Percentiles rank a stretch among this genome's conserved stretches.
phyloP scores from a whole-genome alignment of 2,329 filamentous ascomycete species.

The Colletotrichum lentis region DNA sequence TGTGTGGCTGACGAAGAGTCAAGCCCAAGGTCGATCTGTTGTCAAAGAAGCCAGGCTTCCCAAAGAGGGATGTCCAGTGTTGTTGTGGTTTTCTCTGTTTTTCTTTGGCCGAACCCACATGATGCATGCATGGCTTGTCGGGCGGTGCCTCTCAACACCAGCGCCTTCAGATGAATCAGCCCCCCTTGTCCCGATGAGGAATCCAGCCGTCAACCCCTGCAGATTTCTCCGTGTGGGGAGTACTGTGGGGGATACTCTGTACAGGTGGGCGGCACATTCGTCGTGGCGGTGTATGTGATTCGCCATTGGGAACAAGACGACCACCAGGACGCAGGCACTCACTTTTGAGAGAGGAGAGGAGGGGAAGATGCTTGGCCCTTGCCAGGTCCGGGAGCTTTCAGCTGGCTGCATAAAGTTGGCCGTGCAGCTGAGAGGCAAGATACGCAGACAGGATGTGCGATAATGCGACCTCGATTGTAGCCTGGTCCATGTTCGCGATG shows the following conservation, averaged over 20 bases:
- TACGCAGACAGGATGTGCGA: not conserved
- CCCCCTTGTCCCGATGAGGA: slow-evolving; percentile 26
- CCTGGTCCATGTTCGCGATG: slow-evolving; percentile 21
- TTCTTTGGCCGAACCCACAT: slow-evolving; percentile 26
- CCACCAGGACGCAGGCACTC: not conserved
- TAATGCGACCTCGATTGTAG: slow-evolving; percentile 21
- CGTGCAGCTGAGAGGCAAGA: slow-evolving; percentile 7
- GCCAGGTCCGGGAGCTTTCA: slow-evolving; percentile 12
- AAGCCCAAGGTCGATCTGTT: not conserved
- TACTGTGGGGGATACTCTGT: not conserved
- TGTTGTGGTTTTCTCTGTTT: slow-evolving; percentile 4
- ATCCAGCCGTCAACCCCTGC: slow-evolving; percentile 35
- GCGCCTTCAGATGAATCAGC: slow-evolving; percentile 32
- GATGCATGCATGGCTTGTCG: slow-evolving; percentile 24
- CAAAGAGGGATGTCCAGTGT: slow-evolving; percentile 17
- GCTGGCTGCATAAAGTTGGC: slow-evolving; percentile 30
- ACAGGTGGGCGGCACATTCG: slow-evolving; percentile 14
- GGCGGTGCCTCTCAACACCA: slow-evolving; percentile 28
- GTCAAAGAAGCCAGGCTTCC: not conserved
- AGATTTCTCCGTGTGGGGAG: slow-evolving; percentile 38
- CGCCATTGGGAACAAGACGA: not conserved
- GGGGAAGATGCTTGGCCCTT: slow-evolving; percentile 2
- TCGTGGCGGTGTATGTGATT: slow-evolving; percentile 26
- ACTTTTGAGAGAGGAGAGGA: too few species aligned
- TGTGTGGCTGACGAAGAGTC: not conserved